Evolutionary conservation across 2,329 filamentous ascomycete species (phyloP).

Genomic region (Pezicula radicicola): DNA sequence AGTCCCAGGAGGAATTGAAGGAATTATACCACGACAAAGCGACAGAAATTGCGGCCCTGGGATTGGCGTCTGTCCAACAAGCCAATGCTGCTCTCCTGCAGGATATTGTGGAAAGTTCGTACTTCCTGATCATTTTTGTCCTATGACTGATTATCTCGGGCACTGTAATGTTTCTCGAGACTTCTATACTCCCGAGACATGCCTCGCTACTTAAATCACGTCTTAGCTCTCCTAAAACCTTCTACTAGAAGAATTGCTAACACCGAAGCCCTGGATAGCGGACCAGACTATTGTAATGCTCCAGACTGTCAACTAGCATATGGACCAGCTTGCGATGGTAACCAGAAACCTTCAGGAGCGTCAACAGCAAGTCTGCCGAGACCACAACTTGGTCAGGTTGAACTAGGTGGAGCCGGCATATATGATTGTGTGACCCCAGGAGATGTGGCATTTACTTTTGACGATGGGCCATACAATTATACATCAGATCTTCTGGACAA

Average conservation of each 20-base stretch:
- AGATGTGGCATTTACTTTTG: slow-evolving; percentile 63
- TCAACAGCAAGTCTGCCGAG: slow-evolving; percentile 50
- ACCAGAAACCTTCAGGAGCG: slow-evolving; percentile 48
- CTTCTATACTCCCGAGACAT: too few relatives aligned
- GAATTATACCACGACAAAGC: slow-evolving; percentile 11
- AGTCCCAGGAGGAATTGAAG: background rate
- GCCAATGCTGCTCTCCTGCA: slow-evolving; percentile 22
- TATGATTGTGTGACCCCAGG: slow-evolving; percentile 52
- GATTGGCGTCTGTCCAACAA: slow-evolving; percentile 19
- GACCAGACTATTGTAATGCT: slow-evolving; percentile 51
- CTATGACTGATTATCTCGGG: too few relatives aligned
- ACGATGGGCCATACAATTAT: slow-evolving; percentile 63
- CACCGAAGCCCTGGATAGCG: background rate
- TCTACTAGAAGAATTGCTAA: too few relatives aligned
- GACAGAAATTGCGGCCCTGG: slow-evolving; percentile 22
- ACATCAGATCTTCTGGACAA: slow-evolving; percentile 59
- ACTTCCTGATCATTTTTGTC: too few relatives aligned
- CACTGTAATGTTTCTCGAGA: too few relatives aligned
- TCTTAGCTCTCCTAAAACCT: too few relatives aligned
- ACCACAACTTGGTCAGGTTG: slow-evolving; percentile 48
- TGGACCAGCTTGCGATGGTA: slow-evolving; percentile 60
- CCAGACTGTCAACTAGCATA: slow-evolving; percentile 61
- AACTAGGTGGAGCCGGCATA: slow-evolving; percentile 55
- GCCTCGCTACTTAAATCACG: too few relatives aligned
- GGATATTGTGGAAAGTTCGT: slow-evolving; percentile 20